Percentiles rank a stretch among this genome's conserved stretches.
Conservation (phyloP, 495 filamentous ascomycete genomes). For the Penicillium parvum region DNA sequence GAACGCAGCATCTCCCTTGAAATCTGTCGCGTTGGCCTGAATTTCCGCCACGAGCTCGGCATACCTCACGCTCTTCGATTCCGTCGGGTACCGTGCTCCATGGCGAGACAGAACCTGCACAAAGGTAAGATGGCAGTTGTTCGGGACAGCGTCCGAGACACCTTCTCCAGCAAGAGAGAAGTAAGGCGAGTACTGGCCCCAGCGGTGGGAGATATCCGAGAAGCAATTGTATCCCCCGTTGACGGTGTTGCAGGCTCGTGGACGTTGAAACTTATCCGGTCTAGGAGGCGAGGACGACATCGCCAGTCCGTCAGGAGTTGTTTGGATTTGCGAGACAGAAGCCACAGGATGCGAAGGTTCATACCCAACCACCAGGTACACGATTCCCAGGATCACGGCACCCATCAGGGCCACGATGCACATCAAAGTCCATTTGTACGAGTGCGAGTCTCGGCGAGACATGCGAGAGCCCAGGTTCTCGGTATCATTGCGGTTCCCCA, state of each 20-base stretch:
- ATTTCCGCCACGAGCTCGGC: constrained; percentile 53
- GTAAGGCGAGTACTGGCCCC: constrained; percentile 86
- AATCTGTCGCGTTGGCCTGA: constrained; percentile 51
- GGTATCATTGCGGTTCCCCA: background rate
- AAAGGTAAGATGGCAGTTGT: constrained; percentile 66
- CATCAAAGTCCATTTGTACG: constrained; percentile 1
- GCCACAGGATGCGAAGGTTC: constrained; percentile 3
- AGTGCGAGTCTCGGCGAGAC: background rate
- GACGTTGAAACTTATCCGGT: background rate
- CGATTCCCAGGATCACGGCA: background rate
- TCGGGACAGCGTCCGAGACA: constrained; percentile 52
- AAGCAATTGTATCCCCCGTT: constrained; percentile 61
- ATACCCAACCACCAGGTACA: constrained; percentile 11
- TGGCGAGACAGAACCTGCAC: constrained; percentile 77
- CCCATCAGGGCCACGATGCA: constrained; percentile 2
- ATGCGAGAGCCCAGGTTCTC: background rate
- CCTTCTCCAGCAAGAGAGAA: constrained; percentile 56
- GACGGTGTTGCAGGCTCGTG: constrained; percentile 51
- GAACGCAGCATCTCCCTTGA: constrained; percentile 57
- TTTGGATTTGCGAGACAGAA: background rate
- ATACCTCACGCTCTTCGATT: constrained; percentile 55
- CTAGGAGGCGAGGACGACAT: constrained; percentile 4
- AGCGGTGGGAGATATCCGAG: constrained; percentile 57
- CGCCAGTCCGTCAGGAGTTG: constrained; percentile 9
- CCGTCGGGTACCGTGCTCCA: constrained; percentile 76